Evolutionary conservation across 306 rosid genomes (phyloP).

Genomic region (Fragaria iinumae): DNA sequence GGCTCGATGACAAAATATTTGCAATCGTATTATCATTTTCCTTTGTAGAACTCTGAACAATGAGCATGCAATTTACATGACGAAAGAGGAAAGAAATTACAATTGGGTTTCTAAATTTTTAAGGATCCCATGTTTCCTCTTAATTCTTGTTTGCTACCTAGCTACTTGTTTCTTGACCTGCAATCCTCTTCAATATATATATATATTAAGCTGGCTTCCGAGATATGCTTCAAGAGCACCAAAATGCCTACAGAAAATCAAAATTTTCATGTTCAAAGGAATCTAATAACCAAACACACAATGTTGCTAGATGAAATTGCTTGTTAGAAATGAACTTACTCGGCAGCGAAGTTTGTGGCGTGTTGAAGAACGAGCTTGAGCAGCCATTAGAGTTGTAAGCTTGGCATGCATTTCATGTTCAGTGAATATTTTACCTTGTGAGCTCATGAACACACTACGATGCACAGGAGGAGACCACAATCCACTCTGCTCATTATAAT

Average conservation of each 20-base stretch:
- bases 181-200: conserved; percentile 8
- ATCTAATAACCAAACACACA: not conserved
- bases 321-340: conserved; percentile 19
- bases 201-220: not conserved
- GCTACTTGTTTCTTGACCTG: conserved; percentile 22
- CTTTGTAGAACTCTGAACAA: not conserved
- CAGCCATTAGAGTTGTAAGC: conserved; percentile 33
- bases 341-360: conserved; percentile 32
- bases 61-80: conserved; percentile 21
- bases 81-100: not conserved
- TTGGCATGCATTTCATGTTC: conserved; percentile 52
- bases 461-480: conserved; percentile 82
- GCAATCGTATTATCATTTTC: not conserved
- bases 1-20: not conserved
- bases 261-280: not conserved
- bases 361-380: conserved; percentile 24
- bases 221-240: conserved; percentile 39
- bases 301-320: not conserved
- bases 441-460: conserved; percentile 59
- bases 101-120: not conserved
- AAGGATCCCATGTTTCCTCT: not conserved
- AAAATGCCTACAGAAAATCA: conserved; percentile 38
- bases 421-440: conserved; percentile 52
- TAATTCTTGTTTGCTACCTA: not conserved
- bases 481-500: conserved; percentile 67